These are phyloP conservation scores for Polychytrium aggregatum DNA, from an alignment of 192 early-diverging fungal species.

Conservation along the genomic window DNA sequence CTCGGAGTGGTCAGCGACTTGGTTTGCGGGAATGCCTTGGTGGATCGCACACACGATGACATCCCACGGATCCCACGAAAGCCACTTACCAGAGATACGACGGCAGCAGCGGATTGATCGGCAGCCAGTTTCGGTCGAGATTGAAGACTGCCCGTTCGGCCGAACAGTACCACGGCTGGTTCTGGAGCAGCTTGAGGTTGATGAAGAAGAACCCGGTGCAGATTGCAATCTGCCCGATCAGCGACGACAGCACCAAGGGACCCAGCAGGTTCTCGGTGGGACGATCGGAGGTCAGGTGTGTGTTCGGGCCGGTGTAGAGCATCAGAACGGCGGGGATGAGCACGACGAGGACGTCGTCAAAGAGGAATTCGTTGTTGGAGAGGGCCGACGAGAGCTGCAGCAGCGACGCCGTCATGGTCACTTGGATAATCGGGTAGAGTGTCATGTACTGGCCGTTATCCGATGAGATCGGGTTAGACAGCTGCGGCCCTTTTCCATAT, in stretches of 20 bases:
- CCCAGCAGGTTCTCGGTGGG: constrained; percentile 34
- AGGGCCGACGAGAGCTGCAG: constrained; percentile 21
- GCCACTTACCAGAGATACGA: too few species aligned
- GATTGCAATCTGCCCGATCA: constrained; percentile 29
- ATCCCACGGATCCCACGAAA: too few species aligned
- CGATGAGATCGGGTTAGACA: too few species aligned
- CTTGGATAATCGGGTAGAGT: constrained; percentile 36
- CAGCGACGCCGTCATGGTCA: constrained; percentile 26
- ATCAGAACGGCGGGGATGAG: constrained; percentile 26
- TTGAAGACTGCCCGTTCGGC: constrained; percentile 27
- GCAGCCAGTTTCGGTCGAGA: constrained; percentile 37
- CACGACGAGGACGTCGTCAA: constrained; percentile 38
- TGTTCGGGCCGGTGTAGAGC: constrained; percentile 16
- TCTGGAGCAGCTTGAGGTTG: constrained; percentile 5
- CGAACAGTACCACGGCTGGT: constrained; percentile 31
- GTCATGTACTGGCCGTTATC: constrained; percentile 28
- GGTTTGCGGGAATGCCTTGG: constrained; percentile 10
- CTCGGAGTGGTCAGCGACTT: constrained; percentile 28
- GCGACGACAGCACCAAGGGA: constrained; percentile 18
- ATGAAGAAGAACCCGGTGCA: constrained; percentile 19
- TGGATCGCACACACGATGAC: too few species aligned
- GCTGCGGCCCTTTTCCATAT: too few species aligned
- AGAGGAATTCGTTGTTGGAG: constrained; percentile 41
- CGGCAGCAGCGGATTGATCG: constrained; percentile 18
- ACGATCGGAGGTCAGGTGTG: constrained; percentile 7